These are phyloP conservation scores for Vitis amurensis DNA, from an alignment of 164 flowering plant species.

Conservation along the genomic window DNA sequence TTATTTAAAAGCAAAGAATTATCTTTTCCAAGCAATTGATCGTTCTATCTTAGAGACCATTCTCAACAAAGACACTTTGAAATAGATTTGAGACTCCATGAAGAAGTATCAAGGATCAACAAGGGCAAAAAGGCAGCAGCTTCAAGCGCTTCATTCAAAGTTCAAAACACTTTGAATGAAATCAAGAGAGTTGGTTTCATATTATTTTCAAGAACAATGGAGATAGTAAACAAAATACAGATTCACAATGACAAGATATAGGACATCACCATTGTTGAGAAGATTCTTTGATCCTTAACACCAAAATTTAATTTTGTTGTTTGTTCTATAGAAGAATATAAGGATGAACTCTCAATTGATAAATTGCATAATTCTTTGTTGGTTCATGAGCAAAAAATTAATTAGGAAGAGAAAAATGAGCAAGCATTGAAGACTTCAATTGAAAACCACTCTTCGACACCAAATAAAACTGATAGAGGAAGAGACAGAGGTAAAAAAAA, in stretches of 20 bases:
- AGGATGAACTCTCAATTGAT: conserved; percentile 14
- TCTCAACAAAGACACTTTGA: conserved; percentile 21
- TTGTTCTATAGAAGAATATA: conserved; percentile 23
- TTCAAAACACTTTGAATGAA: conserved; percentile 20
- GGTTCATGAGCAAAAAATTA: conserved; percentile 25
- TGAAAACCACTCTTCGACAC: too few species aligned
- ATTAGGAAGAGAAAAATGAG: conserved; percentile 4
- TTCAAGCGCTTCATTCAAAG: conserved; percentile 13
- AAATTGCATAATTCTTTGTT: conserved; percentile 23
- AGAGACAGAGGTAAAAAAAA: conserved; percentile 13
- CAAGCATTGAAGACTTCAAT: conserved; percentile 22
- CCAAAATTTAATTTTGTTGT: conserved; percentile 22
- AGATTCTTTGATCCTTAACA: conserved; percentile 15
- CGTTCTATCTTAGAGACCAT: conserved; percentile 19
- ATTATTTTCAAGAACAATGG: conserved; percentile 17
- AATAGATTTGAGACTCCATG: conserved; percentile 21
- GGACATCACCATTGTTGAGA: conserved; percentile 19
- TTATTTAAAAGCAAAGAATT: conserved; percentile 11
- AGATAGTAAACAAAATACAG: conserved; percentile 10
- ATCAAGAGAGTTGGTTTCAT: conserved; percentile 8
- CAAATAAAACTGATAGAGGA: neutral
- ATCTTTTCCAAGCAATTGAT: conserved; percentile 16
- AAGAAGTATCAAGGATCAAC: conserved; percentile 19
- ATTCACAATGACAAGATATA: conserved; percentile 16
- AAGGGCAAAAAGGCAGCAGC: conserved; percentile 15